phyloP scores from a whole-genome alignment of 2,329 filamentous ascomycete genomes.

The Coniosporium tulheliwenetii region DNA sequence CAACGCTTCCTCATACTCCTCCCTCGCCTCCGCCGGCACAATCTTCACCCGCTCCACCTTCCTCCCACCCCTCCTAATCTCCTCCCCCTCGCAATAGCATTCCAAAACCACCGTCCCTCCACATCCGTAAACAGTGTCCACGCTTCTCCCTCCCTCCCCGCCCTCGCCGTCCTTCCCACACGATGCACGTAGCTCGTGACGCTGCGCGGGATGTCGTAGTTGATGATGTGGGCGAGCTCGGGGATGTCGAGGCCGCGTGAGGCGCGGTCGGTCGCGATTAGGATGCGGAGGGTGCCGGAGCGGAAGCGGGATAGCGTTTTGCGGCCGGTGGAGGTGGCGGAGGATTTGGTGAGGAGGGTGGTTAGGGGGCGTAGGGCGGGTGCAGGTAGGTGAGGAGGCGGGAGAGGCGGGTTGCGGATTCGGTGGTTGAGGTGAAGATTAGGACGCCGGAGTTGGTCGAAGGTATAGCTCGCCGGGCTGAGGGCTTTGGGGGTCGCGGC shows the following conservation, averaged over 20 bases:
- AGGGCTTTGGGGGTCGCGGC: neutral
- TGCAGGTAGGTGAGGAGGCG: constrained; percentile 44
- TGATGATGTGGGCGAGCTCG: constrained; percentile 69
- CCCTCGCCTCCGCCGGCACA: constrained; percentile 14
- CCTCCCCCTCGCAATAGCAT: constrained; percentile 51
- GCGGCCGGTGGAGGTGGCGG: constrained; percentile 40
- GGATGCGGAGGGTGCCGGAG: constrained; percentile 47
- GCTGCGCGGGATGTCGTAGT: constrained; percentile 80
- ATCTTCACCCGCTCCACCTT: constrained; percentile 30
- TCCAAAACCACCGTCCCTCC: constrained; percentile 87
- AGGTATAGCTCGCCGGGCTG: constrained; percentile 6
- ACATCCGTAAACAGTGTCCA: constrained; percentile 75
- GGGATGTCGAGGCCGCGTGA: constrained; percentile 78
- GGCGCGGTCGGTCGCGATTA: constrained; percentile 87
- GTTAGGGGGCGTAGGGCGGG: constrained; percentile 10
- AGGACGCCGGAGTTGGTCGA: constrained; percentile 37
- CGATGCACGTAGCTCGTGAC: constrained; percentile 78
- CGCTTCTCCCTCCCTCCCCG: constrained; percentile 57
- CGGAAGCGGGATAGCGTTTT: constrained; percentile 54
- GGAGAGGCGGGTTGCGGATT: constrained; percentile 72
- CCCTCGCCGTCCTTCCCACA: constrained; percentile 79
- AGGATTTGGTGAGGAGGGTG: constrained; percentile 4
- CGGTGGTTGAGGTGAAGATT: constrained; percentile 84
- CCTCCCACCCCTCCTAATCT: constrained; percentile 29
- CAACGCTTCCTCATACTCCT: neutral